Evolutionary conservation across 495 filamentous ascomycete species (phyloP), one percentile per base, ranked within the genome.

Genomic region (Podospora sp.): DNA sequence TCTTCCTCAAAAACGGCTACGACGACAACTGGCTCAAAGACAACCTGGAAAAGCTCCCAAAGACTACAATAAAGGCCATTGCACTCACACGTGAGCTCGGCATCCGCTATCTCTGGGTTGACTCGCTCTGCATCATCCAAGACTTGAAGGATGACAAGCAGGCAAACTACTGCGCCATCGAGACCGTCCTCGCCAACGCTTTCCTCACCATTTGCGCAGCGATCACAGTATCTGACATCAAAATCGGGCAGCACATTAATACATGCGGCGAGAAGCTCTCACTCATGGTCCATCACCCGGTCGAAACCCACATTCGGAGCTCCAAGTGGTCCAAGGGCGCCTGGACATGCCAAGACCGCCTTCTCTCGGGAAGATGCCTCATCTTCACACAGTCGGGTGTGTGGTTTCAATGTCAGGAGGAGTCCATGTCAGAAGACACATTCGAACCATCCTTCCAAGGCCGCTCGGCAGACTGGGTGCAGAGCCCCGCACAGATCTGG

Each of bases 361-460:
- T 63, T 6, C 61, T 63, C 49, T 63, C 61, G 8, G 61, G 61
- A 2, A 25, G 61, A 53, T 63, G 61, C 27, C 61, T 53, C 4
- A 63, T 63, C 25, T 33, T 25, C 46, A 62, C 60, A 1, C 20
- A 33, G 14, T 55, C 50, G 9, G 49, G 21, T 20, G 46, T 55
- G 1, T 63, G 61, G 61, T 63, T 63, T 12, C 61, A 63, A 20
- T 63, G 61, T 12, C 61, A 63, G 35, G 61, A 63, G 25, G 61
- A 63, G 27, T 52, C 61, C 61, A 63, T 63, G 61, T 63, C 61
- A 2, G 36, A 52, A 35, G 61, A 63, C 49, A 53, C 35, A 6
- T 63, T 63, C 22, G 61, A 63, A n/a, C 35, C 46, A 8, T 63
- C 61, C 5, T 63, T 27, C 22, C 61, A 55, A 16, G 61, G 61